Evolutionary conservation across 2,329 filamentous ascomycete species (phyloP).

Genomic region (Chaetomium strumarium): DNA sequence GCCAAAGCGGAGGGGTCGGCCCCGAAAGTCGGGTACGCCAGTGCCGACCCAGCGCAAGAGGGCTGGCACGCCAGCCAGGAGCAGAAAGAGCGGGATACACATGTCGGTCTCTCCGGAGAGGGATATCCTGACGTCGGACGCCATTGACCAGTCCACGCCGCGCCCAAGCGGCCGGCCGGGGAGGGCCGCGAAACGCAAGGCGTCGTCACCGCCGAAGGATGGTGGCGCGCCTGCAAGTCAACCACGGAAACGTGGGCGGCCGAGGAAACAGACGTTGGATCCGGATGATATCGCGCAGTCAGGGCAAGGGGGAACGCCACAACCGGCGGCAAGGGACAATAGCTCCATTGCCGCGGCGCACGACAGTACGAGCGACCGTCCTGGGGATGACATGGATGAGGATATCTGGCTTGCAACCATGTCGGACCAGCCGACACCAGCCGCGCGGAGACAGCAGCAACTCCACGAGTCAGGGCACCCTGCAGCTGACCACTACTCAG

Average conservation of each 20-base stretch:
- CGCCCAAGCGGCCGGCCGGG: slow-evolving; percentile 15
- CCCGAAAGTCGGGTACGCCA: slow-evolving; percentile 48
- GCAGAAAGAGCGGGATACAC: slow-evolving; percentile 1
- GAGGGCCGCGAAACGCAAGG: slow-evolving; percentile 24
- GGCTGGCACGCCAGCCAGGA: slow-evolving; percentile 37
- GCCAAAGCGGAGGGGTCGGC: slow-evolving; percentile 41
- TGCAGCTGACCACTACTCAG: background rate
- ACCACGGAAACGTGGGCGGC: slow-evolving; percentile 30
- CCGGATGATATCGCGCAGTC: slow-evolving; percentile 25
- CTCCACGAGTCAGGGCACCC: background rate
- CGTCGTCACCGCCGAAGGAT: slow-evolving; percentile 26
- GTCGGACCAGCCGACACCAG: slow-evolving; percentile 28
- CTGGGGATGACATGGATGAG: slow-evolving; percentile 27
- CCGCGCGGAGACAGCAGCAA: slow-evolving; percentile 9
- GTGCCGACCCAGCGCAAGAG: slow-evolving; percentile 38
- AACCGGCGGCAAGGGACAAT: slow-evolving; percentile 9
- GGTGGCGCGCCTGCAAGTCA: slow-evolving; percentile 20
- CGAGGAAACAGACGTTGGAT: slow-evolving; percentile 22
- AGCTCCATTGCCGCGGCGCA: background rate
- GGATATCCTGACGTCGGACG: slow-evolving; percentile 23
- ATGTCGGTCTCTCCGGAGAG: slow-evolving; percentile 12
- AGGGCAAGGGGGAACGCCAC: slow-evolving; percentile 18
- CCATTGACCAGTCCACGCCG: slow-evolving; percentile 28
- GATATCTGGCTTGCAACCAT: slow-evolving; percentile 44
- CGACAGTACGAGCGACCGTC: background rate